Evolutionary conservation across 1,284 basidiomycete genomes (phyloP), one percentile per base, ranked within the genome.

Genomic region (Xerocomus nothofagi): DNA sequence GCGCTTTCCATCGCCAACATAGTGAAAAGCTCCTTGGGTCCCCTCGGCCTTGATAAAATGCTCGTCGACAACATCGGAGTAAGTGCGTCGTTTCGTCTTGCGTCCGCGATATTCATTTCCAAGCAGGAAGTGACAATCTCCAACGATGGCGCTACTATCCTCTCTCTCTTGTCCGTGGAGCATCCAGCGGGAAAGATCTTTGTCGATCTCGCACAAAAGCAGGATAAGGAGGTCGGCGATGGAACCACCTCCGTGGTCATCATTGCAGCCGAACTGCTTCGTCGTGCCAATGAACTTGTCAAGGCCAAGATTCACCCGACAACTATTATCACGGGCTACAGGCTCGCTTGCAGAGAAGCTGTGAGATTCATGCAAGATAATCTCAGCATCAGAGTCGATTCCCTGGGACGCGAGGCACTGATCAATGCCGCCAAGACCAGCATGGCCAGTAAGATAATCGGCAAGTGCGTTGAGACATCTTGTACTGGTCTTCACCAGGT

Each of bases 141-240:
- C 50, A 99, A 99, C 73, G 97, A 99, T 74, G 97, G 97, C 44
- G 97, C 97, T 21, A 99, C 97, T 27, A 99, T 99, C 61, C 84
- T 99, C 37, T 88, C 91, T 30, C 80, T 99, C 20, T 77, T 98
- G 39, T 86, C 93, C 37, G 94, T 98, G 39, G 87, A 95, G 60
- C 93, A 98, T 67, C 94, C 96, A 37, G 93, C 96, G 6, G 94
- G 92, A 29, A 86, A 93, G 55, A 96, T 99, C 56, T 92, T 99
- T 57, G 96, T 99, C 45, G 95, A 98, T 71, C 86, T 99, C 38
- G 95, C 97, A 1, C 94, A 98, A 74, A 98, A 99, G 69, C 96
- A 99, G 73, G 97, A 99, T 72, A 98, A 96, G 71, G 97, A 99
- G 74, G 97, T 99, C 27, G 97, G 97, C 39, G 97, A 99, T 73